Percentiles rank a stretch among this genome's conserved stretches.
Conservation (phyloP, 1,284 basidiomycete species). For the Lentinula novae-zelandiae region DNA sequence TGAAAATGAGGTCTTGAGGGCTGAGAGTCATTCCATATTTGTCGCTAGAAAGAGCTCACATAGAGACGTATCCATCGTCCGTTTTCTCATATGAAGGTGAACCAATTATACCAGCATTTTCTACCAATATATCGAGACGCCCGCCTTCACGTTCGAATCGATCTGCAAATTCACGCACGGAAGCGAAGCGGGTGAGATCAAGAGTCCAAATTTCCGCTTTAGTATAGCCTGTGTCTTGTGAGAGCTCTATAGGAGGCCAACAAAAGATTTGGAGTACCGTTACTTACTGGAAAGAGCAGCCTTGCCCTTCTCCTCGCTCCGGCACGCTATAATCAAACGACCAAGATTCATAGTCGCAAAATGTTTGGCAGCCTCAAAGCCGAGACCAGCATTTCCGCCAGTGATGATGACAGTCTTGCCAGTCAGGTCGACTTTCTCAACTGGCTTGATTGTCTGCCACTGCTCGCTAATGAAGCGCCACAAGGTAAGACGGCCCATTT, state of each 20-base stretch:
- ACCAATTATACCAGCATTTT: slow-evolving; percentile 31
- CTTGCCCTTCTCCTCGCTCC: slow-evolving; percentile 23
- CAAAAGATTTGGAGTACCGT: no score
- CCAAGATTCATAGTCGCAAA: slow-evolving; percentile 29
- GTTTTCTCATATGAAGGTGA: slow-evolving; percentile 22
- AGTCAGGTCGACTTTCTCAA: slow-evolving; percentile 21
- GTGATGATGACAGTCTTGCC: slow-evolving; percentile 30
- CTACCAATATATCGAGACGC: slow-evolving; percentile 37
- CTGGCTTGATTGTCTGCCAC: slow-evolving; percentile 7
- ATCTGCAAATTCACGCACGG: slow-evolving; percentile 34
- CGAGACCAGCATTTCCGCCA: slow-evolving; percentile 31
- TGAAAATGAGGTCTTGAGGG: slow-evolving; percentile 14
- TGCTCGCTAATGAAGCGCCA: slow-evolving; percentile 4
- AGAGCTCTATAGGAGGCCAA: slow-evolving; percentile 22
- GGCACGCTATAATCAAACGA: slow-evolving; percentile 25
- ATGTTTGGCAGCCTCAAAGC: slow-evolving; percentile 29
- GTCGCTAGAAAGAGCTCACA: slow-evolving; percentile 22
- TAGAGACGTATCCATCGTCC: slow-evolving; percentile 33
- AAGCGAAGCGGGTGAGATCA: slow-evolving; percentile 34
- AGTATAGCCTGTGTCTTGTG: slow-evolving; percentile 27
- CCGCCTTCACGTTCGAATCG: slow-evolving; percentile 31
- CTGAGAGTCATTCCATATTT: no score
- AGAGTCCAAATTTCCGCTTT: slow-evolving; percentile 32
- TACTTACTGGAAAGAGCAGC: slow-evolving; percentile 20
- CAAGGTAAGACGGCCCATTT: no score